Percentiles rank a stretch among this genome's conserved stretches.
Evolutionary conservation across 164 flowering plant genomes (phyloP).

Genomic region (Stephania japonica): DNA sequence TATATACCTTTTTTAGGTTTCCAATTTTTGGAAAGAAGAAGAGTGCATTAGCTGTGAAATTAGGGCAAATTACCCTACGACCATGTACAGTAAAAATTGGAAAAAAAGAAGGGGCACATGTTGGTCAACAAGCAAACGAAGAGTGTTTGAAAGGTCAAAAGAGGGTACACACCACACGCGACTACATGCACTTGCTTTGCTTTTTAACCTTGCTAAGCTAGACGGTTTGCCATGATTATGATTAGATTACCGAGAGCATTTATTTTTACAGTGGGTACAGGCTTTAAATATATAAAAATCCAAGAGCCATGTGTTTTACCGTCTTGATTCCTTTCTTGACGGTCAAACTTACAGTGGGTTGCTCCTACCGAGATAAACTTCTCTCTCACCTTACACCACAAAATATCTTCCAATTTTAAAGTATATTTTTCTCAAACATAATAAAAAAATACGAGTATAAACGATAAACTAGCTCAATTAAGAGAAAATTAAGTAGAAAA

Average conservation of each 20-base stretch:
- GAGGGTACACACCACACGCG: background rate
- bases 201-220: slow-evolving; percentile 9
- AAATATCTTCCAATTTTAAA: no score
- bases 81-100: background rate
- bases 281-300: slow-evolving; percentile 28
- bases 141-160: slow-evolving; percentile 11
- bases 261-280: slow-evolving; percentile 31
- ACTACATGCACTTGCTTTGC: background rate
- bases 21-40: background rate
- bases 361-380: slow-evolving; percentile 30
- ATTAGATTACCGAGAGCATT: slow-evolving; percentile 32
- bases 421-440: no score
- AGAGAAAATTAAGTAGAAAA: background rate
- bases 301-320: slow-evolving; percentile 37
- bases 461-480: no score
- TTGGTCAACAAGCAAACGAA: background rate
- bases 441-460: no score
- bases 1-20: background rate
- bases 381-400: background rate
- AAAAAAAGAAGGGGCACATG: background rate
- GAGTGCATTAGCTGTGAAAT: background rate
- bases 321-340: slow-evolving; percentile 52
- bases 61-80: no score
- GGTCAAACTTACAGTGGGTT: slow-evolving; percentile 47
- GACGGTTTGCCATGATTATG: slow-evolving; percentile 22